Evolutionary conservation across 805 yeast species (phyloP).

Genomic region (Lachancea fermentati): DNA sequence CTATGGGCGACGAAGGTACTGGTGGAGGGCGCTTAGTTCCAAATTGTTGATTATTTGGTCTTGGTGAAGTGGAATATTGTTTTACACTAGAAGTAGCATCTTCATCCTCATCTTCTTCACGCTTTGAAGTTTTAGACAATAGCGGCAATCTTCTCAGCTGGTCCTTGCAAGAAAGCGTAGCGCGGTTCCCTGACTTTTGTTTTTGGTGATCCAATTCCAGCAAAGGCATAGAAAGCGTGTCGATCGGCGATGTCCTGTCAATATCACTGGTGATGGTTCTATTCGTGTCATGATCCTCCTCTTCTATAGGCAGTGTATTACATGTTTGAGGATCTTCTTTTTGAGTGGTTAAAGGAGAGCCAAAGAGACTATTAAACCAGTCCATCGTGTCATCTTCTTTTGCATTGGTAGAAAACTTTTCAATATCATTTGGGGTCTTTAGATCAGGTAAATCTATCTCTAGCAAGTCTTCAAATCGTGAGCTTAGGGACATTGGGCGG

Average conservation of each 20-base stretch:
- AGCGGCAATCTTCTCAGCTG: constrained; percentile 28
- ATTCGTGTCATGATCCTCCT: constrained; percentile 8
- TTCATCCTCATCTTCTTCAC: constrained; percentile 17
- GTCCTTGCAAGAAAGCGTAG: constrained; percentile 24
- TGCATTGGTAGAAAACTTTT: constrained; percentile 2
- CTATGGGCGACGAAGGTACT: constrained; percentile 6
- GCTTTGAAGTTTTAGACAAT: constrained; percentile 7
- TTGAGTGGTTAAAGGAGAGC: constrained; percentile 4
- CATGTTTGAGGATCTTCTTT: constrained; percentile 11
- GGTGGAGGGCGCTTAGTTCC: constrained; percentile 3
- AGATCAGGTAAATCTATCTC: constrained; percentile 6
- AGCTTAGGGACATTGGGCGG: not conserved
- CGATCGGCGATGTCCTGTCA: constrained; percentile 31
- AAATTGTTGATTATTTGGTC: not conserved
- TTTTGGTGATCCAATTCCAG: constrained; percentile 27
- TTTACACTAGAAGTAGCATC: constrained; percentile 17
- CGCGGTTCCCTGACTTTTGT: constrained; percentile 1
- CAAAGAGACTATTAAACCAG: constrained; percentile 10
- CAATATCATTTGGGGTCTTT: constrained; percentile 10
- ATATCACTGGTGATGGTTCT: constrained; percentile 18
- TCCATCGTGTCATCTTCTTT: constrained; percentile 7
- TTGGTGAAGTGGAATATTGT: constrained; percentile 18
- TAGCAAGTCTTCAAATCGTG: constrained; percentile 7
- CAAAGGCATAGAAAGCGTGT: constrained; percentile 32
- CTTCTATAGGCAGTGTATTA: constrained; percentile 18